Base-by-base conservation (phyloP, 1,284 basidiomycete genomes). In the Cryptococcus maquisensis region DNA sequence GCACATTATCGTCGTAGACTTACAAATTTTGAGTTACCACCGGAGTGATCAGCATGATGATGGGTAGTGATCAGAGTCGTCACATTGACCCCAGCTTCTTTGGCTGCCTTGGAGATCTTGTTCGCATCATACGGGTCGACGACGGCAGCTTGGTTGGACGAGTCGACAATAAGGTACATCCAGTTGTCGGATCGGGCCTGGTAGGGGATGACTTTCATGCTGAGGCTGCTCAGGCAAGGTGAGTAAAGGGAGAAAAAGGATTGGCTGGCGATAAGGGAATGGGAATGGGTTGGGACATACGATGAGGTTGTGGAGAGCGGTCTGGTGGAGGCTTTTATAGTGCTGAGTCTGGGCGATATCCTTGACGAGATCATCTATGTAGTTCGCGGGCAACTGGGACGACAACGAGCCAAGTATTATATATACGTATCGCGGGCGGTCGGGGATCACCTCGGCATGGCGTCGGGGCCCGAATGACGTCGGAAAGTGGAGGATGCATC, bases 21-120 rank as follows among this genome's bases (percentile, higher is more conserved):
- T 61, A 76, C 73, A 63, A 85, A 78, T n/a, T 82, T 81, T 63
- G 80, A 66, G 71, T 89, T 89, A 13, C 92, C 92, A 10, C 93
- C 93, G 54, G 86, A 87, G 73, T 98, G 94, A 78, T 98, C 94
- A 60, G 79, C 66, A 73, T 94, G 91, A 76, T 92, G 90, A 75
- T 94, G 90, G 0, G 91, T 95, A 12, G 89, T 93, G 61, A 95
- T 81, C 39, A 83, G 81, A 24, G 86, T 86, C 24, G 87, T 81
- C 54, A 93, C 82, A 51, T 84, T 76, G 21, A 57, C 59, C 16
- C 83, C 83, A 48, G 85, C 80, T 32, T 81, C 78, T 47, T 86
- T 76, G 0, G 88, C 92, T 1, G 82, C 84, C 0, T 80, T 80
- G 39, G 81, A 72, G 16, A 97, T 86, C 67, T 88, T 89, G 46